These are phyloP conservation scores for Naganishia sp. DNA, from an alignment of 1,284 basidiomycete genomes.

Conservation along the genomic window DNA sequence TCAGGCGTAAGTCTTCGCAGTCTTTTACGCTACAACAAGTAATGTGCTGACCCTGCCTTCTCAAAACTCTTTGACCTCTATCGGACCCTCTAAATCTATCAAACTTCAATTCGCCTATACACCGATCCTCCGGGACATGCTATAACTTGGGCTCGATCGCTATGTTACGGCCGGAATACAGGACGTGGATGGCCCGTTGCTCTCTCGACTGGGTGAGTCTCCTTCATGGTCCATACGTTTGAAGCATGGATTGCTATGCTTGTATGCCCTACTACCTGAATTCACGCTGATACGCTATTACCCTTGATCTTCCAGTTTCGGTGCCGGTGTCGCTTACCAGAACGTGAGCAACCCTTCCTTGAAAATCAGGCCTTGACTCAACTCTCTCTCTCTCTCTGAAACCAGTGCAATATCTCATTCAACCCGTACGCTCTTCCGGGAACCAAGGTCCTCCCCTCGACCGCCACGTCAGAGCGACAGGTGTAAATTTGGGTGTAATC, in stretches of 20 bases:
- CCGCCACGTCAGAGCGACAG: conserved; percentile 15
- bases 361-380: neutral
- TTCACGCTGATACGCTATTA: conserved; percentile 47
- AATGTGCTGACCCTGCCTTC: neutral
- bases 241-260: neutral
- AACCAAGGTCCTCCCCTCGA: conserved; percentile 68
- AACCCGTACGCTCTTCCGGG: conserved; percentile 91
- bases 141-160: neutral
- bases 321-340: conserved; percentile 74
- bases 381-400: neutral
- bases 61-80: neutral
- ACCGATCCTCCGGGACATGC: neutral
- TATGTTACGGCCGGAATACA: conserved; percentile 48
- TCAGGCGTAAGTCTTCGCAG: conserved; percentile 73
- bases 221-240: neutral
- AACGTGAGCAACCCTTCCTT: conserved; percentile 43
- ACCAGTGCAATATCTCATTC: conserved; percentile 89
- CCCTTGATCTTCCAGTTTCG: conserved; percentile 45
- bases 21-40: no score
- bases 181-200: conserved; percentile 97
- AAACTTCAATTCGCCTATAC: neutral
- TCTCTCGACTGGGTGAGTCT: conserved; percentile 85
- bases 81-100: neutral
- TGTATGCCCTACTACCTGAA: no score
- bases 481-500: conserved; percentile 38